These are phyloP conservation scores for Jatropha curcas DNA, from an alignment of 345 rosid species.

Conservation along the genomic window DNA sequence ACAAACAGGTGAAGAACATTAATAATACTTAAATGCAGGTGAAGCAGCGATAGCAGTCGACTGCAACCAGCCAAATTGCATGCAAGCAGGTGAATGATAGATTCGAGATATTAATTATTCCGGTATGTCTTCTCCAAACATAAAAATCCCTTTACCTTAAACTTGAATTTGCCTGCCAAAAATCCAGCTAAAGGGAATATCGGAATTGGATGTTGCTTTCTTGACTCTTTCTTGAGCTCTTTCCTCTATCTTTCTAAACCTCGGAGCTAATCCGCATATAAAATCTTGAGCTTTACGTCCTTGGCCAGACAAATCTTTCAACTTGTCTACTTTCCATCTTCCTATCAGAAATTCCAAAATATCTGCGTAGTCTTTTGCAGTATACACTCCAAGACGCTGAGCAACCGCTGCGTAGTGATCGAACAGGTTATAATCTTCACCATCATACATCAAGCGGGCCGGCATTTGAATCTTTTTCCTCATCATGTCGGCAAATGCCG, in stretches of 20 bases:
- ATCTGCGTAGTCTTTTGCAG: conserved; percentile 27
- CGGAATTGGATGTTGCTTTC: conserved; percentile 1
- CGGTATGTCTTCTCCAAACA: no score
- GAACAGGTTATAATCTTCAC: conserved; percentile 33
- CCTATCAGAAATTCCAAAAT: conserved; percentile 31
- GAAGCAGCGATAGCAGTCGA: no score
- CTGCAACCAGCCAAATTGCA: no score
- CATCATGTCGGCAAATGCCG: conserved; percentile 41
- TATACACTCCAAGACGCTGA: conserved; percentile 33
- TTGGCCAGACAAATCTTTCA: conserved; percentile 25
- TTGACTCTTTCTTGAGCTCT: conserved; percentile 26
- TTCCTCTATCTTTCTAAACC: conserved; percentile 28
- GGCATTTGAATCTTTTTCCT: conserved; percentile 35
- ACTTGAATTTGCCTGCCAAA: conserved; percentile 7
- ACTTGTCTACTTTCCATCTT: conserved; percentile 27
- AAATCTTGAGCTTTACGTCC: conserved; percentile 33
- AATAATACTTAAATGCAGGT: no score
- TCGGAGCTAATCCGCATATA: conserved; percentile 28
- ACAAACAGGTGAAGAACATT: no score
- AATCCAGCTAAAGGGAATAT: conserved; percentile 25
- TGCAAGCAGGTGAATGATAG: background rate
- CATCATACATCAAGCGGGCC: conserved; percentile 32
- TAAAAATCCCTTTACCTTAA: no score
- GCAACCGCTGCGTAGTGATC: conserved; percentile 30
- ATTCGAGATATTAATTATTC: no score